A percentile compares a stretch with the other conserved stretches of the same genome.
Evolutionary conservation across 169 alveolate genomes (phyloP).

Genomic region (Eimeria tenella): DNA sequence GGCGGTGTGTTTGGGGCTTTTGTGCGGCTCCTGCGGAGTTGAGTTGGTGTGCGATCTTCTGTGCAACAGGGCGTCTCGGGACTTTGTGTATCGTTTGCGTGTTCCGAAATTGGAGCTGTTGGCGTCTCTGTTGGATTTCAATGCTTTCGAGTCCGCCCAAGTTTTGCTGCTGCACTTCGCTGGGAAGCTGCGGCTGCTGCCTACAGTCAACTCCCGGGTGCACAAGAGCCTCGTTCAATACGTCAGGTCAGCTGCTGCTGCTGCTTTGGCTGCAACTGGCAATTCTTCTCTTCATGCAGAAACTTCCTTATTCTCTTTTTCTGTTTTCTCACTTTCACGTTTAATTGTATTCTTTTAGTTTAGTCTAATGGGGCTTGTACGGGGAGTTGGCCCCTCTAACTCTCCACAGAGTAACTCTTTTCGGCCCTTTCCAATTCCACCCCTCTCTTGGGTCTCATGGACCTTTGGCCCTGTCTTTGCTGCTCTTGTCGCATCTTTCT

Average conservation of each 20-base stretch:
- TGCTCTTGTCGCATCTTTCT: too few relatives aligned
- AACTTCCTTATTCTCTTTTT: too few relatives aligned
- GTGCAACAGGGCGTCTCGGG: slow-evolving; percentile 31
- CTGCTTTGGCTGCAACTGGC: background rate
- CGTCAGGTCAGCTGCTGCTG: slow-evolving; percentile 48
- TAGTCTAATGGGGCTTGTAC: too few relatives aligned
- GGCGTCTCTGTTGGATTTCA: slow-evolving; percentile 77
- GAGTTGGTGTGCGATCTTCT: background rate
- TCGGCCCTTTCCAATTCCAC: too few relatives aligned
- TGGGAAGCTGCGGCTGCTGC: background rate
- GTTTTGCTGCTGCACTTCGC: slow-evolving; percentile 72
- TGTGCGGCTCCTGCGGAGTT: background rate
- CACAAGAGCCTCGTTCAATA: slow-evolving; percentile 37
- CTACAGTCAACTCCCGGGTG: slow-evolving; percentile 53
- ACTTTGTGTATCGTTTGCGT: slow-evolving; percentile 54
- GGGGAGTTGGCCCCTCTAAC: too few relatives aligned
- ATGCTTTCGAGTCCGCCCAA: slow-evolving; percentile 59
- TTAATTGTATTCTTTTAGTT: background rate
- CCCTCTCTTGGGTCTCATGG: too few relatives aligned
- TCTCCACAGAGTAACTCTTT: too few relatives aligned
- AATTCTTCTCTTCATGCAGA: too few relatives aligned
- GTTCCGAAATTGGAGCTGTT: slow-evolving; percentile 61
- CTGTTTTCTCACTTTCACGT: too few relatives aligned
- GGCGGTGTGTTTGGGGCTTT: background rate
- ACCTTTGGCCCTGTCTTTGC: too few relatives aligned